A percentile compares a stretch with the other conserved stretches of the same genome.
These are phyloP conservation scores for Chlorella sp. DNA, from an alignment of 139 green algal genomes.

Conservation along the genomic window DNA sequence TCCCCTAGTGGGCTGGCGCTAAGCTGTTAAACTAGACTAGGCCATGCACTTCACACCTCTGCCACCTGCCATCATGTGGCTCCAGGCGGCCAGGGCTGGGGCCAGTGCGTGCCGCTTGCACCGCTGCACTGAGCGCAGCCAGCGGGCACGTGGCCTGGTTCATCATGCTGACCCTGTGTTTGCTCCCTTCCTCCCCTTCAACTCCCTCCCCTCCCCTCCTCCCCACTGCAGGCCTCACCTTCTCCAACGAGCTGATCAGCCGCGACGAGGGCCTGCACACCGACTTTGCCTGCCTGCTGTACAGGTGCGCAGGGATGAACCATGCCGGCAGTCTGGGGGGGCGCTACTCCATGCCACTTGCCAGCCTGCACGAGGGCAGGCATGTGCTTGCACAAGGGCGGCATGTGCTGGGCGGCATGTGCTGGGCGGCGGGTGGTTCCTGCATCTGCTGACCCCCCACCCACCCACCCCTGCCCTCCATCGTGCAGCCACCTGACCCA, in stretches of 20 bases:
- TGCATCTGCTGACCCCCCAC: not conserved
- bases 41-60: too few species aligned
- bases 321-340: not conserved
- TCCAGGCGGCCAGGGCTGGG: too few species aligned
- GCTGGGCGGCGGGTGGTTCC: too few species aligned
- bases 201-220: not conserved
- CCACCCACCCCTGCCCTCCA: not conserved
- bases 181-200: not conserved
- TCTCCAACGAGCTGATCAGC: constrained; percentile 84
- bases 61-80: too few species aligned
- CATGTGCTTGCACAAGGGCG: not conserved
- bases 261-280: constrained; percentile 84
- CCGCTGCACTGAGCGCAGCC: too few species aligned
- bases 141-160: too few species aligned
- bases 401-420: not conserved
- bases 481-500: constrained; percentile 81
- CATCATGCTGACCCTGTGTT: too few species aligned
- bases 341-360: not conserved
- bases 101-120: too few species aligned
- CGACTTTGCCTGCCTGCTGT: constrained; percentile 94
- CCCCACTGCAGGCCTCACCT: constrained; percentile 61
- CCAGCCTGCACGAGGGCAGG: not conserved
- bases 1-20: too few species aligned
- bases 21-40: too few species aligned
- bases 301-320: constrained; percentile 55